phyloP scores from a whole-genome alignment of 2,329 filamentous ascomycete genomes.

The Exophiala phaeomuriformis region DNA sequence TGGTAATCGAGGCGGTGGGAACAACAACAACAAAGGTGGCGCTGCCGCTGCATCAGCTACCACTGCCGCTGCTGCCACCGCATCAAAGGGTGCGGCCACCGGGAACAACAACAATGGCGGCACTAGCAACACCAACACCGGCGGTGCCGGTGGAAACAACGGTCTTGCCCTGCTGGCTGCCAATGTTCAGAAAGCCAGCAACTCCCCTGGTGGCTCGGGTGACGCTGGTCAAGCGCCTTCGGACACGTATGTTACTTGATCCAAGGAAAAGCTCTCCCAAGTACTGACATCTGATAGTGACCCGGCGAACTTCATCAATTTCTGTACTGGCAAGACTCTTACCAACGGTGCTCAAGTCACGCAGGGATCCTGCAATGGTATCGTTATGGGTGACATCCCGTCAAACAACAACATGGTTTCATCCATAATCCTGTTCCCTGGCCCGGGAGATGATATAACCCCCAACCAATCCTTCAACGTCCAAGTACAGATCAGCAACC shows the following conservation, averaged over 20 bases:
- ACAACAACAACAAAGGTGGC: slow-evolving; percentile 19
- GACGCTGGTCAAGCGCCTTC: slow-evolving; percentile 18
- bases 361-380: slow-evolving; percentile 50
- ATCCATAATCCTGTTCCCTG: slow-evolving; percentile 45
- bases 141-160: slow-evolving; percentile 8
- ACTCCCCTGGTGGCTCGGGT: slow-evolving; percentile 10
- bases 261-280: neutral
- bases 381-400: slow-evolving; percentile 54
- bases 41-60: neutral
- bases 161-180: slow-evolving; percentile 8
- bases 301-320: slow-evolving; percentile 53
- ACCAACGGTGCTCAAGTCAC: slow-evolving; percentile 50
- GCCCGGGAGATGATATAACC: slow-evolving; percentile 36
- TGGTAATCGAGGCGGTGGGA: slow-evolving; percentile 21
- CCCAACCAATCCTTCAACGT: slow-evolving; percentile 43
- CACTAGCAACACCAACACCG: slow-evolving; percentile 11
- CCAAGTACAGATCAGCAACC: slow-evolving; percentile 42
- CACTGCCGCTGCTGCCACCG: slow-evolving; percentile 1
- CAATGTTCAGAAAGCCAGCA: slow-evolving; percentile 22
- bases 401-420: slow-evolving; percentile 48
- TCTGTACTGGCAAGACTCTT: slow-evolving; percentile 48
- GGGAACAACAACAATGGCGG: slow-evolving; percentile 1
- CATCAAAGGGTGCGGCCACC: neutral
- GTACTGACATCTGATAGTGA: slow-evolving; percentile 28
- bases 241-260: slow-evolving; percentile 14